Evolutionary conservation across 352 stramenopile genomes (phyloP), one percentile per base, ranked within the genome.

Genomic region (Thraustotheca clavata): DNA sequence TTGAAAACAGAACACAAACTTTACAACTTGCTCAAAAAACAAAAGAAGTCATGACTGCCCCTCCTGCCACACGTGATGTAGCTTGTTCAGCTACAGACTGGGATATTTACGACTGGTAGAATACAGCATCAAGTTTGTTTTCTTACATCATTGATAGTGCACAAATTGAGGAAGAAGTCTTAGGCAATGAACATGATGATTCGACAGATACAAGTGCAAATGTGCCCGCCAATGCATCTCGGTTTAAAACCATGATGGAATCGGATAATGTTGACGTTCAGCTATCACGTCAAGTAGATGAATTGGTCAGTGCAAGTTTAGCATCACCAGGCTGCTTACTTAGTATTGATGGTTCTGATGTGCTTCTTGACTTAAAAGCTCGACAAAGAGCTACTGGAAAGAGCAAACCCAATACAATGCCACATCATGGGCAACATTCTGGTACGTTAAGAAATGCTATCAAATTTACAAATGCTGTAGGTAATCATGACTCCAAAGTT

Each of bases 71-170:
- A 33, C 73, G 76, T 22, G 80, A 91, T 69, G 80, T 72, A 29
- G 77, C 84, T 9, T 87, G 78, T 60, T 74, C 79, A 38, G 83
- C 83, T 1, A 94, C 85, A 0, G 74, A 88, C 57, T 96, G 86
- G 86, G 87, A 94, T 65, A 95, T 96, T 57, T 92, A 83, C 41
- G 87, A 96, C 68, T 86, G 75, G 61, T 75, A 52, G 50, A 9
- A 49, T 57, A 38, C 9, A 60, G 8, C 31, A 9, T 18, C 18
- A 16, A 27, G 14, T 20, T 22, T 52, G 9, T 9, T 52, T 9
- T 16, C 46, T 52, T 26, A 27, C 9, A 22, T 34, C 24, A 27
- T n/a, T 26, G 16, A 8, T 72, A 62, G 54, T 5, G 18, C 32
- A 5, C 32, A 62, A 27, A 32, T 40, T 2, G 31, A 49, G 3